Evolutionary conservation across 2,329 filamentous ascomycete species (phyloP), one percentile per base, ranked within the genome.

Genomic region (Cytospora paraplurivora): DNA sequence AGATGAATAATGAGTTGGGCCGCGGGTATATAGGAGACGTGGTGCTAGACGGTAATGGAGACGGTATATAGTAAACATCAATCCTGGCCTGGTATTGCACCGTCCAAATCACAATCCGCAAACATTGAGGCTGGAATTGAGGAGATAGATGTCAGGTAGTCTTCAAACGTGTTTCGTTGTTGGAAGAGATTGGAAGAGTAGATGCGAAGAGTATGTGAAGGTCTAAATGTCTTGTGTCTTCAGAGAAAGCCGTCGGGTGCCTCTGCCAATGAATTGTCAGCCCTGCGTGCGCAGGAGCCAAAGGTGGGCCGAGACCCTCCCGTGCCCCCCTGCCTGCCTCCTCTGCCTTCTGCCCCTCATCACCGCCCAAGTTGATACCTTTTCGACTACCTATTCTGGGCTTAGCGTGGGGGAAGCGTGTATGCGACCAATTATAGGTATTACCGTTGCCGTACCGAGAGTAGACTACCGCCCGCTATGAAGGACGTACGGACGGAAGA

Each of bases 261-360:
- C 64, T 59, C 63, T 61, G 60, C 56, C 49, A 62, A 58, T 58
- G 55, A 59, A 59, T 63, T 63, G 63, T 52, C 44, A 60, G 56
- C 47, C 56, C 38, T 49, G 51, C 56, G 38, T 19, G 37, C 38
- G 37, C 13, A 47, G 17, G 33, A 34, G 58, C 34, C 21, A 34
- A 56, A 37, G 50, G 50, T 53, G 52, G 51, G 27, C 38, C 38
- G 27, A 27, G 27, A 27, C 27, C 27, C 27, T 27, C 27, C n/a
- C n/a, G n/a, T n/a, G n/a, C n/a, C n/a, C n/a, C n/a, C 44, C 44
- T 10, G 17, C n/a, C 11, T 19, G 34, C 47, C 55, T 62, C 58
- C 27, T 27, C 27, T 27, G 50, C 51, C n/a, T 62, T 59, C 41
- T 62, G 59, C 55, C 63, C 59, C 63, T 62, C 63, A 59, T 58